Conservation (phyloP, 371 early-diverging fungal species). For the Mucor irregularis region DNA sequence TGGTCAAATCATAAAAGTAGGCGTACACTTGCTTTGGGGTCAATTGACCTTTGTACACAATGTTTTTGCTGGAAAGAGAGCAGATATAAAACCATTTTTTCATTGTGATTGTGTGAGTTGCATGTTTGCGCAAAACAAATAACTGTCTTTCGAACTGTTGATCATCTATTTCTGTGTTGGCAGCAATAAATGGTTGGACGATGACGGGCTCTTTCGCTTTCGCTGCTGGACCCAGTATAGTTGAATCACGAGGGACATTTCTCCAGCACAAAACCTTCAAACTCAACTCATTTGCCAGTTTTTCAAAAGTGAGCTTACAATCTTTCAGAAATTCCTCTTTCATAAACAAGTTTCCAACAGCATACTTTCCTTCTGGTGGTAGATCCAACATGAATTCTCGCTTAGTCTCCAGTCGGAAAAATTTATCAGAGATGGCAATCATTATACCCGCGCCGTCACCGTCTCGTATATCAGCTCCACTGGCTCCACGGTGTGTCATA, state of each 20-base stretch:
- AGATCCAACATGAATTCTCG: slow-evolving; percentile 59
- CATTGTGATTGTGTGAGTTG: slow-evolving; percentile 77
- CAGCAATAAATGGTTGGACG: slow-evolving; percentile 86
- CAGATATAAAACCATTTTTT: slow-evolving; percentile 95
- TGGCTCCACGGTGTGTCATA: slow-evolving; percentile 97
- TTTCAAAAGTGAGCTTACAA: slow-evolving; percentile 74
- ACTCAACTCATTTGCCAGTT: slow-evolving; percentile 64
- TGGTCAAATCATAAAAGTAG: slow-evolving; percentile 87
- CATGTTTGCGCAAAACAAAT: slow-evolving; percentile 86
- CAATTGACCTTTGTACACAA: slow-evolving; percentile 95
- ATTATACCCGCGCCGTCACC: slow-evolving; percentile 93
- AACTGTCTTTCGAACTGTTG: slow-evolving; percentile 82
- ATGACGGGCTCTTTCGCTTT: slow-evolving; percentile 89
- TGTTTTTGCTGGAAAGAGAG: slow-evolving; percentile 88
- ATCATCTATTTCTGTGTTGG: slow-evolving; percentile 46
- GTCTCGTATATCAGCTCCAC: slow-evolving; percentile 89
- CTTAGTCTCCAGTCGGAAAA: slow-evolving; percentile 69
- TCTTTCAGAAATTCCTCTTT: slow-evolving; percentile 56
- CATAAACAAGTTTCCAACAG: slow-evolving; percentile 94
- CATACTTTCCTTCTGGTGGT: slow-evolving; percentile 85
- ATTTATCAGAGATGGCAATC: slow-evolving; percentile 89
- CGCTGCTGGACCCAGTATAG: slow-evolving; percentile 90
- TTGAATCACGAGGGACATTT: slow-evolving; percentile 79
- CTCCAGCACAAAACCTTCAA: slow-evolving; percentile 91
- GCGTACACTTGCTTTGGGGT: slow-evolving; percentile 90